Base-by-base conservation (phyloP, 208 protist genomes). In the Novymonas esmeraldas region DNA sequence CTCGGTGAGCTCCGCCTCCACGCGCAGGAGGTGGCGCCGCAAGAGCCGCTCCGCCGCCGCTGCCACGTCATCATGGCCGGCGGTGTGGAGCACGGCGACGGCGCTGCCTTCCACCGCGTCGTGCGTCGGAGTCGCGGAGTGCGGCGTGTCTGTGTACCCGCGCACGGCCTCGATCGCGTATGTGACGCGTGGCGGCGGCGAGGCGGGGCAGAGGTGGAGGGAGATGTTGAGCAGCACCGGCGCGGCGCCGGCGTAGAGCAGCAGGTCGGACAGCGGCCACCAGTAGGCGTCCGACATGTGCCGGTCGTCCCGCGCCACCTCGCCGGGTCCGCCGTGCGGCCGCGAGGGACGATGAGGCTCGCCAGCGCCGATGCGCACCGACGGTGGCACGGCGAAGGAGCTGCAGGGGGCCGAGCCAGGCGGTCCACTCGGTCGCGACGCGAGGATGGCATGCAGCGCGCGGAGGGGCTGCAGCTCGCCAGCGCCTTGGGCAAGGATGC, bases 211-310 rank as follows among this genome's bases (percentile, higher is more conserved):
- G 11, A 82, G 33, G 56, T 90, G 71, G 20, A 90, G 24, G 16
- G 96, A 99, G 0, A 99, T 22, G 74, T 99, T 99, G 45, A 98
- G 76, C 7, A 97, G 70, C 0, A 98, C 39, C 16, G 96, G 90
- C 31, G 81, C 39, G 49, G 64, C 73, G 4, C 79, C 79, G 44
- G 89, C 72, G 73, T 96, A 98, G 46, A 96, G 49, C 29, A 86
- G 79, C 76, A 97, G 93, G 31, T 89, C 72, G 65, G 97, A 98
- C 64, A 93, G 97, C n/a, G 98, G 98, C 97, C 97, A 99, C 56
- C 91, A 82, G 65, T 95, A 98, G 28, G 60, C n/a, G n/a, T n/a
- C n/a, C n/a, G n/a, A n/a, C n/a, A n/a, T n/a, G n/a, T n/a, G n/a
- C n/a, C n/a, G n/a, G n/a, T n/a, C n/a, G n/a, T n/a, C n/a, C n/a